Evolutionary conservation across 495 filamentous ascomycete species (phyloP), one percentile per base, ranked within the genome.

Genomic region (Aspergillus wentii): DNA sequence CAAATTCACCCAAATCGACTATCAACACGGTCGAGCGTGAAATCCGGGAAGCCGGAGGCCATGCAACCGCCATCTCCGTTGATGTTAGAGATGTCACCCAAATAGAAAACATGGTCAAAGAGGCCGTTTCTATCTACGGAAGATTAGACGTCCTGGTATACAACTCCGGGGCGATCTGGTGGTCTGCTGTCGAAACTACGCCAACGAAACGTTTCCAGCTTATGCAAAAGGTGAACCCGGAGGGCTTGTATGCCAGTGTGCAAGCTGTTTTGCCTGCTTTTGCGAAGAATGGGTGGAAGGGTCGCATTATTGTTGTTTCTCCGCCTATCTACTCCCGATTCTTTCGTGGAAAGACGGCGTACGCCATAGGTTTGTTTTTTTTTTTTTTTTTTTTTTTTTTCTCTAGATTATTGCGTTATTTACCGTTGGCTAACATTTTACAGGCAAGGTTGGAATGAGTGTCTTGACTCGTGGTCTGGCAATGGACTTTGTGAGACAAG

Each of bases 101-200:
- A 60, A 71, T 92, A 14, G 60, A 83, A 38, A 39, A 53, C 15
- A 67, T 90, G 5, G 64, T 94, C 0, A 54, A 75, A 16, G 54
- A 71, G 41, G 84, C 82, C 1, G 62, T 88, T 14, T 54, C 75
- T 47, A 62, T 61, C n/a, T 83, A 84, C 52, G 64, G 67, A 30
- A 72, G 71, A 20, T 63, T 94, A 5, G 85, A 92, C 52, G 79
- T 82, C 0, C 57, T 92, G 2, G 56, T 94, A 34, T 91, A 92
- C 67, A 94, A 94, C 57, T 80, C 82, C 1, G 87, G 88, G 17
- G 87, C 88, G 0, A 90, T 94, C 40, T 91, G 82, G 80, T 94
- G 88, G 88, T 74, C 82, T 0, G 76, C 82, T 22, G 76, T 94
- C 2, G 73, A 78, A 31, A 69, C 73, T 22, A 94, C 86, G 4